phyloP scores from a whole-genome alignment of 306 rosid species.

The Datisca glomerata region DNA sequence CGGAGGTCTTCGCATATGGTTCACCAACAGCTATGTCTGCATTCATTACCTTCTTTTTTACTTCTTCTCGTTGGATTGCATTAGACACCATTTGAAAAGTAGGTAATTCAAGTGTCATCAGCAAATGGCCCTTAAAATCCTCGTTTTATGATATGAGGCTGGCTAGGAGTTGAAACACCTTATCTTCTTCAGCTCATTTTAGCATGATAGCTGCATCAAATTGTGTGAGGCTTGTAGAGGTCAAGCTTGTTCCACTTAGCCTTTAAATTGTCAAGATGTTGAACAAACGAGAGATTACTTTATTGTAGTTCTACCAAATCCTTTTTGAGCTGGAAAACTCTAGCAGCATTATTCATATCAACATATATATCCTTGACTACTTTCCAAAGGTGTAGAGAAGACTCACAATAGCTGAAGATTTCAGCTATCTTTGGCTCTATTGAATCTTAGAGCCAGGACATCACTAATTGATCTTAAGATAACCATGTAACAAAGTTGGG shows the following conservation, averaged over 20 bases:
- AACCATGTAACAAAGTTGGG: too few relatives aligned
- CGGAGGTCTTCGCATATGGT: too few relatives aligned
- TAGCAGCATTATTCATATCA: not conserved
- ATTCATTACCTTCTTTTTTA: not conserved
- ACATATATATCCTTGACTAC: conserved; percentile 1
- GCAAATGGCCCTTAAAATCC: too few relatives aligned
- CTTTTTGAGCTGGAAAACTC: not conserved
- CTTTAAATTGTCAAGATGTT: not conserved
- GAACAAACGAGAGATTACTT: not conserved
- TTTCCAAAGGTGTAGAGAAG: not conserved
- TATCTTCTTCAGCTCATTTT: not conserved
- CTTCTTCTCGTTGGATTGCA: not conserved
- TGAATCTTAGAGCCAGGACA: conserved; percentile 5
- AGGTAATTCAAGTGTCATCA: too few relatives aligned
- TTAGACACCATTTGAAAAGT: not conserved
- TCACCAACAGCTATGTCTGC: too few relatives aligned
- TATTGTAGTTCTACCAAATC: not conserved
- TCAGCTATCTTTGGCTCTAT: not conserved
- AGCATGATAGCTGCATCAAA: not conserved
- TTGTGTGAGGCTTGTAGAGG: not conserved
- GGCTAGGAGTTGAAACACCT: not conserved
- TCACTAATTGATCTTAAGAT: not conserved
- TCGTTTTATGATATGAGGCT: too few relatives aligned
- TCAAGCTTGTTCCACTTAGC: not conserved
- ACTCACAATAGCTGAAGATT: not conserved